Conservation (phyloP, 2,329 filamentous ascomycete genomes). For the Colletotrichum tanaceti region DNA sequence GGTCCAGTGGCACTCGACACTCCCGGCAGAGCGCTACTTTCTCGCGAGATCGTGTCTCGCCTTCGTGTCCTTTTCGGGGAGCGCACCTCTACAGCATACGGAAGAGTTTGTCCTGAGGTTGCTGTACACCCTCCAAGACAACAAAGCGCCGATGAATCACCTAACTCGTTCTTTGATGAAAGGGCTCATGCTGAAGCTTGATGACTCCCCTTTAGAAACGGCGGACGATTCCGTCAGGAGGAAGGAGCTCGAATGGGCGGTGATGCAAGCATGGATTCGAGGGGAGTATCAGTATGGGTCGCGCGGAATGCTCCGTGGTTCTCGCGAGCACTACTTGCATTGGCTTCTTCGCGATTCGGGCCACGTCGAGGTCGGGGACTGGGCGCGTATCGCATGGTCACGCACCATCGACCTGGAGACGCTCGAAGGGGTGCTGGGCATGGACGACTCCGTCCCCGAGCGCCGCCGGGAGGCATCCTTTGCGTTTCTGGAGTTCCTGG, state of each 20-base stretch:
- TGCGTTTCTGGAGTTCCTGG: neutral
- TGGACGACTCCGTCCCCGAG: too few relatives aligned
- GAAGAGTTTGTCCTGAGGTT: neutral
- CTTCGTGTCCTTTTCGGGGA: neutral
- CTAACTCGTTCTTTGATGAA: neutral
- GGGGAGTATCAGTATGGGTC: too few relatives aligned
- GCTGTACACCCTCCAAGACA: neutral
- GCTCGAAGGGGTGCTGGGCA: neutral
- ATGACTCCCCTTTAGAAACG: too few relatives aligned
- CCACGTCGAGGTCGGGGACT: neutral
- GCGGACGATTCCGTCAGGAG: too few relatives aligned
- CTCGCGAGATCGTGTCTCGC: neutral
- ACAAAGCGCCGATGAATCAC: rapidly evolving
- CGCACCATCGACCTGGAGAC: neutral
- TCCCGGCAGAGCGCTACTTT: neutral
- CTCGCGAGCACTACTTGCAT: neutral
- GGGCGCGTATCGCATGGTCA: neutral
- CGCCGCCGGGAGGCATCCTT: too few relatives aligned
- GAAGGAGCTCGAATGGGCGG: too few relatives aligned
- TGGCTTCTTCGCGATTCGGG: neutral
- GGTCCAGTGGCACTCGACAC: neutral
- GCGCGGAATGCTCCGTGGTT: too few relatives aligned
- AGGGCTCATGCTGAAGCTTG: neutral
- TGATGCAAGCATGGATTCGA: too few relatives aligned
- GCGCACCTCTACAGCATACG: neutral